A percentile compares a stretch with the other conserved stretches of the same genome.
Evolutionary conservation across 331 rosid genomes (phyloP).

Genomic region (Saraca asoca): DNA sequence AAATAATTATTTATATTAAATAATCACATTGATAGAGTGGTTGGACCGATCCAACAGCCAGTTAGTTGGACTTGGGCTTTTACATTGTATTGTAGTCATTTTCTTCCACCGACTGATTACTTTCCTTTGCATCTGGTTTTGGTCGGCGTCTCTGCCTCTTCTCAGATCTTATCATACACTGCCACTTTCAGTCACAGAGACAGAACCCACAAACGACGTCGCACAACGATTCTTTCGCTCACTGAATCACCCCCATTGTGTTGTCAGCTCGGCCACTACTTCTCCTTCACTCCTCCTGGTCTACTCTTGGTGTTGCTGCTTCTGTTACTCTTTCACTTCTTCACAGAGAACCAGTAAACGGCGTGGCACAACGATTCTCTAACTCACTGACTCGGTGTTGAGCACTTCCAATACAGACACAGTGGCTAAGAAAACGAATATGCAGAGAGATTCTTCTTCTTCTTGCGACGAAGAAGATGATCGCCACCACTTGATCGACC

Average conservation of each 20-base stretch:
- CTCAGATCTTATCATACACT: no score
- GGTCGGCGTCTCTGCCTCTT: no score
- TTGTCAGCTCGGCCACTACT: no score
- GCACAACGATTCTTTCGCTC: no score
- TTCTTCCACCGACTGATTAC: conserved; percentile 39
- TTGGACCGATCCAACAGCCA: conserved; percentile 33
- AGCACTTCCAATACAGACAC: neutral
- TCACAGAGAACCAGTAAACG: neutral
- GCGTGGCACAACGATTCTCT: conserved; percentile 11
- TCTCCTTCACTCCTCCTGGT: no score
- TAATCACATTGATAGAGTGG: neutral
- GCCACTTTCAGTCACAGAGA: no score
- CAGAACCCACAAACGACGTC: no score
- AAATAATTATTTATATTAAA: no score
- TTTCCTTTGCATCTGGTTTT: no score
- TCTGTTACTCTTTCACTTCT: conserved; percentile 10
- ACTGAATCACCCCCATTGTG: no score
- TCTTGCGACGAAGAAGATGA: conserved; percentile 90
- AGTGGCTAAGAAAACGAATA: conserved; percentile 28
- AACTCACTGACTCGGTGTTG: conserved; percentile 28
- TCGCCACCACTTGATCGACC: conserved; percentile 64
- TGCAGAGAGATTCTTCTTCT: conserved; percentile 64
- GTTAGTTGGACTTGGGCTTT: neutral
- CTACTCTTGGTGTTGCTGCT: neutral
- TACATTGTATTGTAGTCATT: conserved; percentile 37